Percentiles rank a stretch among this genome's conserved stretches.
These are phyloP conservation scores for Hordeum vulgare DNA, from an alignment of 176 grass and related monocot species.

Conservation along the genomic window MorexV3_pseudomolecules_assembly NC_058524.1:163874704-163875203, in stretches of 20 bases:
- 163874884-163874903: slow-evolving; percentile 50
- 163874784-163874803: slow-evolving; percentile 69
- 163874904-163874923: slow-evolving; percentile 45
- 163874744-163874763: slow-evolving; percentile 72
- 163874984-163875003: not conserved
- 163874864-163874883: slow-evolving; percentile 40
- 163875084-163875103: slow-evolving; percentile 44
- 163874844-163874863: not conserved
- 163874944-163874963: slow-evolving; percentile 55
- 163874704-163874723: not conserved
- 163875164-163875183: not conserved
- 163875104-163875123: slow-evolving; percentile 69
- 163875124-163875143: slow-evolving; percentile 46
- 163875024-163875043: slow-evolving; percentile 31
- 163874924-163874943: slow-evolving; percentile 77
- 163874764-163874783: slow-evolving; percentile 69
- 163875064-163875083: slow-evolving; percentile 50
- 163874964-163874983: too few species aligned
- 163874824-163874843: not conserved
- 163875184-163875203: not conserved
- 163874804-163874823: not conserved
- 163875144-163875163: not conserved
- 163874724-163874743: not conserved
- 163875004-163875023: not conserved
- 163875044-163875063: slow-evolving; percentile 52